Evolutionary conservation across 257 asterid genomes (phyloP).

Genomic region (Solanum lignicaule): DNA sequence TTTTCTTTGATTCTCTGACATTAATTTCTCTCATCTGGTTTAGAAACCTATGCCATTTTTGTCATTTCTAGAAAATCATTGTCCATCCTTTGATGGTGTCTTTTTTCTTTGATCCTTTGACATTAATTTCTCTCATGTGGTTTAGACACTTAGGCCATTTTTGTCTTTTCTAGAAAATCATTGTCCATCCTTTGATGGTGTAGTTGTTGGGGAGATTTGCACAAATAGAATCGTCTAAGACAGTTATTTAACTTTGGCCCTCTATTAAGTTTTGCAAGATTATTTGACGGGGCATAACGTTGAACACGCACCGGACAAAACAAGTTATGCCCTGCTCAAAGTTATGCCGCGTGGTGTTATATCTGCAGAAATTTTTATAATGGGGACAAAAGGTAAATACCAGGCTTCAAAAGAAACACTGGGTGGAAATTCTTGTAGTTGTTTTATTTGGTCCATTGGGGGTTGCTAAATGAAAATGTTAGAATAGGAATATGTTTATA

Average conservation of each 20-base stretch:
- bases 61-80: not conserved
- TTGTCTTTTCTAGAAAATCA: not conserved
- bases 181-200: not conserved
- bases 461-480: no score
- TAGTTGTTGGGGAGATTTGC: not conserved
- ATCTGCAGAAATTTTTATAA: not conserved
- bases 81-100: not conserved
- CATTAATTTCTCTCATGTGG: not conserved
- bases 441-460: not conserved
- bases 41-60: not conserved
- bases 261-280: not conserved
- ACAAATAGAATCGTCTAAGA: not conserved
- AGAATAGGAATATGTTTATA: no score
- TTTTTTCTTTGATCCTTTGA: not conserved
- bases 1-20: not conserved
- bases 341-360: not conserved
- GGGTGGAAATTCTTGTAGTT: not conserved
- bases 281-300: not conserved
- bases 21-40: not conserved
- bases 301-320: not conserved
- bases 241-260: not conserved
- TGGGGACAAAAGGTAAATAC: not conserved
- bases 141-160: not conserved
- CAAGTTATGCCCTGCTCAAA: not conserved
- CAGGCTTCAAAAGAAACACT: not conserved